Evolutionary conservation across 148 eudicot species (phyloP), one percentile per base, ranked within the genome.

Genomic region (Polygonum maritimum): DNA sequence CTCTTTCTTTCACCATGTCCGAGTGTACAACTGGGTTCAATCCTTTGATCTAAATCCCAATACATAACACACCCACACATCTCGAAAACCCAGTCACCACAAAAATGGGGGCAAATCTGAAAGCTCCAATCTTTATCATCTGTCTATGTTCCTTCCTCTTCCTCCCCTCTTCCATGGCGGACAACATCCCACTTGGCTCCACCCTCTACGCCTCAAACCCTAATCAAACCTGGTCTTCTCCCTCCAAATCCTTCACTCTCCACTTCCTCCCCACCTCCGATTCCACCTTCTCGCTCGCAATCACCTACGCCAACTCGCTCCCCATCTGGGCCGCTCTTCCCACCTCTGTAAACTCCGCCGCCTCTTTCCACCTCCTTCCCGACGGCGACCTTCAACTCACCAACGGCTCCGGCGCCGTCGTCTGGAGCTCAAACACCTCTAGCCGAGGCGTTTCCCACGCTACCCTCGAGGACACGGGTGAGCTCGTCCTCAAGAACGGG

Each of bases 361-460:
- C 90, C 79, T 60, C 82, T 38, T 80, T 89, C 78, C 78, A n/a
- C 0, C 76, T 93, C 58, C 83, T 71, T 71, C n/a, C 78, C 5
- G 51, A 80, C 31, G 96, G 96, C 1, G 81, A 91, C 80, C 83
- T 89, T 52, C 77, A 57, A 26, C 87, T 90, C 14, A 57, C 49
- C 71, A 78, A 84, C 75, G 82, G 80, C 63, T 45, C 85, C 71
- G 76, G 71, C 21, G 12, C 73, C 51, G 39, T 83, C 47, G 76
- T 89, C 44, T 93, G 98, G 98, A 48, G 79, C 57, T 88, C 98
- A 52, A 45, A 57, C 76, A 93, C 98, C 36, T 60, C 90, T 26
- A 57, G 74, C 18, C 83, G 58, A 19, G 88, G 88, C 44, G 88
- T 93, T 39, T 70, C 92, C 22, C 74, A 80, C 31, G 92, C 87